These are phyloP conservation scores for Biscogniauxia marginata DNA, from an alignment of 2,329 filamentous ascomycete species.

Conservation along the genomic window DNA sequence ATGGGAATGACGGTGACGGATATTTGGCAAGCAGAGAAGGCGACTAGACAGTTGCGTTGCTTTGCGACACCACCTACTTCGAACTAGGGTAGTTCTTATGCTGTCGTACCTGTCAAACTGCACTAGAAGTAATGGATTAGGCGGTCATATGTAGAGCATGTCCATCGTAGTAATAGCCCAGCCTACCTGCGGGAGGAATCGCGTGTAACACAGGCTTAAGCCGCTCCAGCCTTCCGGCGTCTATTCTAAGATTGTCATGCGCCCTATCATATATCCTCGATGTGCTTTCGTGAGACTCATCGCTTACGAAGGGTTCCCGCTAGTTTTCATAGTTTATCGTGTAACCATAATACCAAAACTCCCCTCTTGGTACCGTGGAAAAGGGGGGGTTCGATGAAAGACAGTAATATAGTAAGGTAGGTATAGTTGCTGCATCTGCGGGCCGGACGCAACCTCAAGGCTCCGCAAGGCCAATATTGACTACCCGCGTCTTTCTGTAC, in stretches of 20 bases:
- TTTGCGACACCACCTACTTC: not conserved
- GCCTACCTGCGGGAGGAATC: not conserved
- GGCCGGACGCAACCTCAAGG: constrained; percentile 11
- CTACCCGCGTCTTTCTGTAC: not conserved
- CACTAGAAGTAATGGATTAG: not conserved
- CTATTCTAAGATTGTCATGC: not conserved
- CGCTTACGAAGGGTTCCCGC: not conserved
- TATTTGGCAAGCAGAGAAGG: constrained; percentile 14
- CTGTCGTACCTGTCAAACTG: not conserved
- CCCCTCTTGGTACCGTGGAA: not conserved
- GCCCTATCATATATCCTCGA: not conserved
- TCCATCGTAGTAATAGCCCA: not conserved
- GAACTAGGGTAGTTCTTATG: not conserved
- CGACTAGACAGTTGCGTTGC: constrained; percentile 15
- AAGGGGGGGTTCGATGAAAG: not conserved
- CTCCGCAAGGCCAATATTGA: constrained; percentile 11
- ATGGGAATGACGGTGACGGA: constrained; percentile 18
- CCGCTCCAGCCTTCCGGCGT: not conserved
- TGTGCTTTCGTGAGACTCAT: not conserved
- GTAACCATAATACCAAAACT: not conserved
- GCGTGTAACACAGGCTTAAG: not conserved
- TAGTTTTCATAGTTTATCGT: not conserved
- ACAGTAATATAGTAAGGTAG: not conserved
- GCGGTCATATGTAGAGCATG: not conserved
- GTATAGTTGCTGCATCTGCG: constrained; percentile 7